Evolutionary conservation across 192 early-diverging fungal species (phyloP).

Genomic region (Cetraspora pellucida): DNA sequence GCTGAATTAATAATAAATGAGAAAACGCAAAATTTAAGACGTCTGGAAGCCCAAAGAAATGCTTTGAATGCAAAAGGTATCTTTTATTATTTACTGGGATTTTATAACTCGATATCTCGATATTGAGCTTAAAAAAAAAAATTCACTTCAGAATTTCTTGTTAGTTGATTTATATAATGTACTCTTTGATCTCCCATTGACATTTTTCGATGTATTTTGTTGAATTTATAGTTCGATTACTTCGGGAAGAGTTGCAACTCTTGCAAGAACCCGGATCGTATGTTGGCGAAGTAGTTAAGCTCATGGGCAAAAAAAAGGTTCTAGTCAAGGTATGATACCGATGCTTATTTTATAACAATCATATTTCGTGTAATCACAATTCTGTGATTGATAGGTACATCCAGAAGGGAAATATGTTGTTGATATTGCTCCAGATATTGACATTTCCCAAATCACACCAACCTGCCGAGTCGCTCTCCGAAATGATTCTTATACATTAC

Average conservation of each 20-base stretch:
- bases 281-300: conserved; percentile 96
- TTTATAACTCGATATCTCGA: neutral
- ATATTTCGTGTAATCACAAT: neutral
- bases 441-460: conserved; percentile 88
- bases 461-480: conserved; percentile 92
- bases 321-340: conserved; percentile 66
- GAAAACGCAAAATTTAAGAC: conserved; percentile 94
- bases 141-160: no score
- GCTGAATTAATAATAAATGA: conserved; percentile 85
- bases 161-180: no score
- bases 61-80: conserved; percentile 92
- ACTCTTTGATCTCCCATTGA: no score
- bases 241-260: conserved; percentile 94
- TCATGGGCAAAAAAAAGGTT: conserved; percentile 98
- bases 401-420: conserved; percentile 99
- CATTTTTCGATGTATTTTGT: no score
- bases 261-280: conserved; percentile 96
- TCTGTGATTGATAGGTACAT: conserved; percentile 62
- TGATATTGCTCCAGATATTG: conserved; percentile 89
- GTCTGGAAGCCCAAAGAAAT: conserved; percentile 98
- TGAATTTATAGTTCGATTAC: conserved; percentile 77
- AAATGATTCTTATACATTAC: conserved; percentile 88
- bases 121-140: no score
- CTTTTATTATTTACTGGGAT: neutral
- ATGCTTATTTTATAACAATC: neutral